These are phyloP conservation scores for Stylonectria norvegica DNA, from an alignment of 2,329 filamentous ascomycete genomes.

Conservation along the genomic window DNA sequence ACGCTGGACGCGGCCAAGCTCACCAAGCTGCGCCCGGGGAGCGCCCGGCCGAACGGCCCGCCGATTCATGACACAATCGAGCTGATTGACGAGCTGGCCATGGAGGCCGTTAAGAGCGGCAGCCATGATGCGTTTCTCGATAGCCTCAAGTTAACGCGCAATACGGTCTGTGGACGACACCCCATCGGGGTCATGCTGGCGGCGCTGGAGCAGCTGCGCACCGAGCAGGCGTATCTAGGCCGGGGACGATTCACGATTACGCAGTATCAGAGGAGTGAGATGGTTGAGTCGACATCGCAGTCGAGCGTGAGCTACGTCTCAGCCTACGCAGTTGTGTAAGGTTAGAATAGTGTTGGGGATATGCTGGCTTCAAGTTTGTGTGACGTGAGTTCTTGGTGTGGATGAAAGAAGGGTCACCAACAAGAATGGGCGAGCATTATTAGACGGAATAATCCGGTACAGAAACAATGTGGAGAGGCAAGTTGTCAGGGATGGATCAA, in stretches of 20 bases:
- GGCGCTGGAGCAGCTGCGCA: slow-evolving; percentile 64
- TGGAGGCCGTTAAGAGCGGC: slow-evolving; percentile 79
- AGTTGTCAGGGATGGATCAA: no score
- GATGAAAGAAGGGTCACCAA: no score
- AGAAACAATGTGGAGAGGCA: no score
- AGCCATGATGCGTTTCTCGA: slow-evolving; percentile 66
- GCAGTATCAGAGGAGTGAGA: slow-evolving; percentile 79
- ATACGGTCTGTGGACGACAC: slow-evolving; percentile 92
- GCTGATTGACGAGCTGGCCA: slow-evolving; percentile 73
- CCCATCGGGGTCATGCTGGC: slow-evolving; percentile 94
- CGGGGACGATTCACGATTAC: slow-evolving; percentile 70
- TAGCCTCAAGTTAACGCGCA: slow-evolving; percentile 68
- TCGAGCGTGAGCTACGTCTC: slow-evolving; percentile 95
- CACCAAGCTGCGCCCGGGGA: slow-evolving; percentile 35
- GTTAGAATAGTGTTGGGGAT: no score
- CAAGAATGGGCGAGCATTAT: no score
- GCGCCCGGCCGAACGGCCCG: slow-evolving; percentile 35
- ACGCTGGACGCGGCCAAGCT: slow-evolving; percentile 39
- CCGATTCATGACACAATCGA: slow-evolving; percentile 83
- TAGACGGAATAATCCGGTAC: no score
- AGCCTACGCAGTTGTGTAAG: slow-evolving; percentile 73
- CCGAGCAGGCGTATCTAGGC: slow-evolving; percentile 31
- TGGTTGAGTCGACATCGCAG: slow-evolving; percentile 64
- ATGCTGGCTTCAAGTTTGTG: no score
- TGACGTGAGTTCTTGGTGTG: no score